Conservation (phyloP, 805 yeast species). For the Wickerhamomyces alni region DNA sequence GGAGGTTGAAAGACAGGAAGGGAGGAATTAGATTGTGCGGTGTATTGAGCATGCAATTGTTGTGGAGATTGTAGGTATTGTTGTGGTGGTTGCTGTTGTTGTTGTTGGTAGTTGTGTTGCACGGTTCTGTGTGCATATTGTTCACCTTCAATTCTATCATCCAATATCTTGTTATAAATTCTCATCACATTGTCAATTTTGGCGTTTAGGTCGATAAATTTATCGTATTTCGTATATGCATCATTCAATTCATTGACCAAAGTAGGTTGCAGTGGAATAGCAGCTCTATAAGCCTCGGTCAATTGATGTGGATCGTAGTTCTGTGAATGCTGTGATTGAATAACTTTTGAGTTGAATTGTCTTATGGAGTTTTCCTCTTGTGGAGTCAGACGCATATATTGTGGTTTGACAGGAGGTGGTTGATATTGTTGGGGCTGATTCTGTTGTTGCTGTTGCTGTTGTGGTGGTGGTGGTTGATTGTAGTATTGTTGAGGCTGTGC, state of each 20-base stretch:
- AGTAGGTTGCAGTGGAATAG: conserved; percentile 63
- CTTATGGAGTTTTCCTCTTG: conserved; percentile 67
- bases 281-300: conserved; percentile 51
- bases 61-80: not conserved
- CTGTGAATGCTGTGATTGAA: conserved; percentile 24
- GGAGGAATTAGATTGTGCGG: not conserved
- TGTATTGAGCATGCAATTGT: conserved; percentile 1
- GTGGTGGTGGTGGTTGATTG: conserved; percentile 6
- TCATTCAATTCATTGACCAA: conserved; percentile 53
- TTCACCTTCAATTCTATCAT: conserved; percentile 41
- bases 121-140: conserved; percentile 16
- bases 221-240: conserved; percentile 56
- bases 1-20: not conserved
- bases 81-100: conserved; percentile 1
- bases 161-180: conserved; percentile 71
- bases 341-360: conserved; percentile 63
- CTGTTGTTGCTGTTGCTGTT: conserved; percentile 1
- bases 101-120: conserved; percentile 6
- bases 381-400: conserved; percentile 27
- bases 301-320: conserved; percentile 38
- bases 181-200: conserved; percentile 71
- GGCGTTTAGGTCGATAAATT: conserved; percentile 64
- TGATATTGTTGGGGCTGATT: conserved; percentile 12
- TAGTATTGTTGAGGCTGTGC: conserved; percentile 9
- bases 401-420: conserved; percentile 8